Evolutionary conservation across 106 monocot species (phyloP).

Genomic region (Ottelia alismoides): DNA sequence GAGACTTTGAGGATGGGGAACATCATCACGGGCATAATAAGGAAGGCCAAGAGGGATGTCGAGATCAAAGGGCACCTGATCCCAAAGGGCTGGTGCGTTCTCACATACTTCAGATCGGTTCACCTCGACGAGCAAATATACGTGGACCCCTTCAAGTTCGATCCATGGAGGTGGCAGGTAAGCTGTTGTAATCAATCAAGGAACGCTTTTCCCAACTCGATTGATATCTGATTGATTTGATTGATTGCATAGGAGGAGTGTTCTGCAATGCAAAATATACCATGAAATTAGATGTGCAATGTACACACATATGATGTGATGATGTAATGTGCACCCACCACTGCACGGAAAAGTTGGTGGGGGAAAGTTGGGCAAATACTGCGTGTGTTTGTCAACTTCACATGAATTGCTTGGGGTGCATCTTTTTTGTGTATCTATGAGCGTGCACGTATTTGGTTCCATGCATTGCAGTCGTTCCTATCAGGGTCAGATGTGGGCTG

Average conservation of each 20-base stretch:
- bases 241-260: no score
- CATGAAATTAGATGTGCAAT: no score
- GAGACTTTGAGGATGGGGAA: constrained; percentile 79
- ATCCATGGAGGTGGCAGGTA: constrained; percentile 99
- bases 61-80: constrained; percentile 79
- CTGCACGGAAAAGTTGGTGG: background rate
- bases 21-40: constrained; percentile 80
- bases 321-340: no score
- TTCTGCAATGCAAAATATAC: no score
- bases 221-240: background rate
- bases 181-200: background rate
- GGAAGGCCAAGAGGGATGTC: constrained; percentile 62
- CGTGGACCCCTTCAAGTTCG: constrained; percentile 56
- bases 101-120: constrained; percentile 79
- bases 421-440: background rate
- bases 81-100: constrained; percentile 91
- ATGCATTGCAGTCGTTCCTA: background rate
- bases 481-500: background rate
- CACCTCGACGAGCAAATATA: constrained; percentile 67
- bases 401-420: background rate
- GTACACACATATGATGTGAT: no score
- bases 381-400: background rate
- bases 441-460: background rate
- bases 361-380: background rate
- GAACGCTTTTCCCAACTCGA: background rate